phyloP scores from a whole-genome alignment of 768 basidiomycete species.

The Floccularia luteovirens region DNA sequence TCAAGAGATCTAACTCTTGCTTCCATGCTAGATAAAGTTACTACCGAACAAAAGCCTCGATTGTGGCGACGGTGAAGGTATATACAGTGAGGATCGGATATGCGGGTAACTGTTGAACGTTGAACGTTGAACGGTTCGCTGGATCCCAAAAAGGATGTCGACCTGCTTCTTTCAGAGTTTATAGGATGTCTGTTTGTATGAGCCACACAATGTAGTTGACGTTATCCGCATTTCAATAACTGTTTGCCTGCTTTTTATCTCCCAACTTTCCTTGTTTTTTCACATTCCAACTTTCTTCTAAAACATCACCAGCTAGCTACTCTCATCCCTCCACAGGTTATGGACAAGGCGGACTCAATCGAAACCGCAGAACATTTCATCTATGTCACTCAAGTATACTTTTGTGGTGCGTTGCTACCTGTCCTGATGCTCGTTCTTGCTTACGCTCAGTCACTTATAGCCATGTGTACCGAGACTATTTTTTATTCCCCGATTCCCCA shows the following conservation, averaged over 20 bases:
- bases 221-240: conserved; percentile 19
- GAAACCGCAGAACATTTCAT: conserved; percentile 69
- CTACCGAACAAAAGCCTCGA: background rate
- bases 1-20: conserved; percentile 1
- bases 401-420: conserved; percentile 67
- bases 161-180: conserved; percentile 38
- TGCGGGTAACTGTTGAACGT: too few species aligned
- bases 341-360: conserved; percentile 32
- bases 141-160: conserved; percentile 22
- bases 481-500: conserved; percentile 15
- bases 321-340: too few species aligned
- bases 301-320: too few species aligned
- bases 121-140: too few species aligned
- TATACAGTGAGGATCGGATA: too few species aligned
- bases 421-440: conserved; percentile 12
- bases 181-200: conserved; percentile 33
- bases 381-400: conserved; percentile 77
- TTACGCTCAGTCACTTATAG: conserved; percentile 29
- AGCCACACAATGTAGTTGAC: conserved; percentile 16
- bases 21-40: background rate
- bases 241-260: conserved; percentile 15
- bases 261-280: conserved; percentile 27
- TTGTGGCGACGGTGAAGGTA: background rate
- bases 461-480: conserved; percentile 64
- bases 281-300: conserved; percentile 15